These are phyloP conservation scores for Malus hybrid DNA, from an alignment of 331 rosid species.

Conservation along the genomic window DNA sequence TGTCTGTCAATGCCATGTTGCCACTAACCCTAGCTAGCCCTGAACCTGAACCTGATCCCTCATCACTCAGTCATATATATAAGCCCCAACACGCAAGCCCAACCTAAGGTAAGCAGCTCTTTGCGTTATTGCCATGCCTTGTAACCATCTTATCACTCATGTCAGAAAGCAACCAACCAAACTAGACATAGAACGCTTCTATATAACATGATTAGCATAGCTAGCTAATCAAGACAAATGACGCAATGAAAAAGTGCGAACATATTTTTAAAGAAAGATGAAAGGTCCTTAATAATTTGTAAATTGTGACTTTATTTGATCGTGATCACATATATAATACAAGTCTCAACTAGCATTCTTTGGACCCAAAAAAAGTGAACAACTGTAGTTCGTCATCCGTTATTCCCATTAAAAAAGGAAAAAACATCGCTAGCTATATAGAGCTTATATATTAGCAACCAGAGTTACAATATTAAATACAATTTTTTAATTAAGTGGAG, in stretches of 20 bases:
- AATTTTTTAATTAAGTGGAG: background rate
- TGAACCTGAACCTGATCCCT: background rate
- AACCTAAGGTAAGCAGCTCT: background rate
- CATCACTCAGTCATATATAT: background rate
- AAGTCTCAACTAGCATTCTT: too few species aligned
- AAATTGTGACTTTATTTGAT: too few species aligned
- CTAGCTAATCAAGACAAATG: too few species aligned
- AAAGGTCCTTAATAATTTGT: too few species aligned
- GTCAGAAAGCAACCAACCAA: conserved; percentile 12
- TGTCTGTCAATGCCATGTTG: conserved; percentile 21
- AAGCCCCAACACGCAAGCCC: conserved; percentile 16
- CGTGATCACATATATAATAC: accelerated
- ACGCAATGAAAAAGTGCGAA: too few species aligned
- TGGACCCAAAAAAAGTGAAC: accelerated
- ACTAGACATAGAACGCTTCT: background rate
- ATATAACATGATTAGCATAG: too few species aligned
- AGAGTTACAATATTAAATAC: background rate
- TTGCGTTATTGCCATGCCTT: conserved; percentile 11
- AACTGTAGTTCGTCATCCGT: too few species aligned
- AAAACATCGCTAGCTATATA: background rate
- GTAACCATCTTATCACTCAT: conserved; percentile 25
- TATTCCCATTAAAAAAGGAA: too few species aligned
- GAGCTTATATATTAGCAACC: background rate
- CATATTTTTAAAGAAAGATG: too few species aligned
- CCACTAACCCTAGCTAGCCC: conserved; percentile 15